These are phyloP conservation scores for Centaurea solstitialis DNA, from an alignment of 129 eudicot species.

Conservation along the genomic window DNA sequence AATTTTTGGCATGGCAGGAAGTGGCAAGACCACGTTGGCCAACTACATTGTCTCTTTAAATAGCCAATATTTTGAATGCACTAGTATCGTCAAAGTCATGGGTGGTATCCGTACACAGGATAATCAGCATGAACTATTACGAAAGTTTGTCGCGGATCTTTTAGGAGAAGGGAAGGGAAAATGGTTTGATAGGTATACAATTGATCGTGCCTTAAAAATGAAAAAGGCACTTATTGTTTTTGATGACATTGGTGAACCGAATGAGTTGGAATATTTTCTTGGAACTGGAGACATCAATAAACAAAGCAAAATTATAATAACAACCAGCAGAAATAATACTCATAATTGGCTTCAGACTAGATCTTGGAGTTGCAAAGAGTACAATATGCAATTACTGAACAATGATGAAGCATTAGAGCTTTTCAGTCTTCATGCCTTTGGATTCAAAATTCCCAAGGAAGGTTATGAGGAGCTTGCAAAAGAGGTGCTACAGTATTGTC, in stretches of 20 bases:
- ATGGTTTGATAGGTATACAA: neutral
- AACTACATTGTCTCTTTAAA: neutral
- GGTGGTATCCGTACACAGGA: too few species aligned
- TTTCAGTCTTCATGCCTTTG: neutral
- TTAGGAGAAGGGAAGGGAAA: neutral
- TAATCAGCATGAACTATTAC: neutral
- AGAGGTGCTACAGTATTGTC: neutral
- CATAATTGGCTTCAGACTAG: neutral
- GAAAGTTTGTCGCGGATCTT: neutral
- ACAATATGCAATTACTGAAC: neutral
- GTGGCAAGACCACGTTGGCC: neutral
- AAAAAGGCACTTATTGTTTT: neutral
- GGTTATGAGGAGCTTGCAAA: neutral
- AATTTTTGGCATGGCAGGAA: neutral
- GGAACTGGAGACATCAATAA: neutral
- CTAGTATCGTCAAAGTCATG: too few species aligned
- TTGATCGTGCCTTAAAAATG: neutral
- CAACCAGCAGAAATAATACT: neutral
- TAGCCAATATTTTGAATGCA: neutral
- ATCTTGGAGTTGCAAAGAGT: neutral
- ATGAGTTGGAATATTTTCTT: neutral
- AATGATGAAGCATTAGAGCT: neutral
- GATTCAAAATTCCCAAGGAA: neutral
- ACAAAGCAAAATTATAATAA: neutral
- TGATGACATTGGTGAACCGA: slow-evolving; percentile 1